phyloP scores from a whole-genome alignment of 345 rosid species.

The Acer yangbiense region DNA sequence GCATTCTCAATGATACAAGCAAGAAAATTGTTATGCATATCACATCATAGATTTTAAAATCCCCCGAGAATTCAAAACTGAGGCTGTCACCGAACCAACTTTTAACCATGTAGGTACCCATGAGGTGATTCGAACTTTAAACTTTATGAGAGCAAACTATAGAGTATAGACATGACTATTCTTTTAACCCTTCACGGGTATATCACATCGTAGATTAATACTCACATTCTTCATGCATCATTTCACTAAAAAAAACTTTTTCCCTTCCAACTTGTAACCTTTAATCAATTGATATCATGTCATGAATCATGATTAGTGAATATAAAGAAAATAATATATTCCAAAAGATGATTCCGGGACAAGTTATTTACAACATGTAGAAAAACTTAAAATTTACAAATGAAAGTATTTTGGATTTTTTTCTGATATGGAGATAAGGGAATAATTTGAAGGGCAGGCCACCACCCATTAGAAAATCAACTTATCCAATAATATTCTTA shows the following conservation, averaged over 20 bases:
- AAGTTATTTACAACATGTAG: too few relatives aligned
- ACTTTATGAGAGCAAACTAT: too few relatives aligned
- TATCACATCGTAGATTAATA: neutral
- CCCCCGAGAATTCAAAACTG: too few relatives aligned
- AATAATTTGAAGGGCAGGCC: conserved; percentile 19
- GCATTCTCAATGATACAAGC: neutral
- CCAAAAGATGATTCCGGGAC: neutral
- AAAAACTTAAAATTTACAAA: too few relatives aligned
- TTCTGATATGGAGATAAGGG: conserved; percentile 18
- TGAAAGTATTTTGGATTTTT: too few relatives aligned
- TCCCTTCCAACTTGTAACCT: neutral
- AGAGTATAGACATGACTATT: too few relatives aligned
- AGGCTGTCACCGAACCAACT: too few relatives aligned
- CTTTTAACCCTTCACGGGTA: neutral
- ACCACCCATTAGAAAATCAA: neutral
- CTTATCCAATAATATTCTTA: conserved; percentile 32
- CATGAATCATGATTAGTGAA: neutral
- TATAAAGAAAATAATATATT: neutral
- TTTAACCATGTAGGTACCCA: too few relatives aligned
- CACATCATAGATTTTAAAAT: neutral
- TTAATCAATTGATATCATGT: neutral
- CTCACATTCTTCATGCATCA: neutral
- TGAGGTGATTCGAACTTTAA: too few relatives aligned
- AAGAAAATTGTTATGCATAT: neutral
- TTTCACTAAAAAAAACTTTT: neutral